Base-by-base conservation (phyloP, 129 eudicot genomes). In the Arctium lappa region DNA sequence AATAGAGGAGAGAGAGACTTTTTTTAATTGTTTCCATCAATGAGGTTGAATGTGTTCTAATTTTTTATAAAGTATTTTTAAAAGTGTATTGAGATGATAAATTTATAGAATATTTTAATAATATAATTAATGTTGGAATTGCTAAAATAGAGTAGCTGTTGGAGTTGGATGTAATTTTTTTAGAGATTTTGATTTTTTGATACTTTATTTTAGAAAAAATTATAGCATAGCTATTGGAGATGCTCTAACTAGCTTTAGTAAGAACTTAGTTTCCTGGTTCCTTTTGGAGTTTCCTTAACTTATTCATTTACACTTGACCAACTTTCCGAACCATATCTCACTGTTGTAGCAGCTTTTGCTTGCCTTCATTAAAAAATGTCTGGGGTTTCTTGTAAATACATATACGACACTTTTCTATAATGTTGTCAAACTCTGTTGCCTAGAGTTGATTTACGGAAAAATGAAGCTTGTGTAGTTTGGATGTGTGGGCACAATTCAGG, bases 281-380 rank as follows among this genome's bases (percentile, higher is more conserved):
- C 80, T n/a, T 60, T 77, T 60, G 68, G 4, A 18, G 68, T 18
- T 62, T 77, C 27, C 10, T 46, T 12, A 27, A 37, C 22, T 77
- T 33, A 1, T 60, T 60, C 32, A 33, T 62, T 48, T 10, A 48
- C 62, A 48, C 70, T 76, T 32, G 38, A 3, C 30, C 27, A 50
- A 22, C 80, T 76, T 76, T 15, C 12, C 12, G 30, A 27, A 77
- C 48, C 50, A 56, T 18, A 76, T 77, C 34, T 77, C 71, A 62
- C 18, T 77, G 81, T 77, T 77, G 62, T 77, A 60, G 53, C 39
- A 31, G 79, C 69, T 15, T 13, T 68, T 79, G 73, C 27, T 29
- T 68, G 10, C 39, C 71, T 72, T 29, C 18, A 1, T 44, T 48
- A 10, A 48, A 48, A 40, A 30, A 79, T 16, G 16, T 69, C 30